These are phyloP conservation scores for Bipolaris gigantea DNA, from an alignment of 2,329 filamentous ascomycete species.

Conservation along the genomic window DNA sequence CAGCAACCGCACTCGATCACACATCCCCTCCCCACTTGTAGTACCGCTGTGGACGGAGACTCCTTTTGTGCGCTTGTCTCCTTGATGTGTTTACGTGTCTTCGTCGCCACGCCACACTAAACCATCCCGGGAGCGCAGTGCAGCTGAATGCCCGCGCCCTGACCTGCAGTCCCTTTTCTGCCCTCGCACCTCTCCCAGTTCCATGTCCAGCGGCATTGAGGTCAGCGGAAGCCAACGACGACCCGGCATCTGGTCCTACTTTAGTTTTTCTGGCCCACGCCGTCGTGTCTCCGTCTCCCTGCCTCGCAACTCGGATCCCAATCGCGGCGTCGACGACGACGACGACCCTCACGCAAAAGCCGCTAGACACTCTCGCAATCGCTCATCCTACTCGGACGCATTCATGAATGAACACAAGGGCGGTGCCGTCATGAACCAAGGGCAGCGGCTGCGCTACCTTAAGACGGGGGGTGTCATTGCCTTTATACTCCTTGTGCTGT, in stretches of 20 bases:
- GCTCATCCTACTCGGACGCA: slow-evolving; percentile 41
- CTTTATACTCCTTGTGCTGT: slow-evolving; percentile 60
- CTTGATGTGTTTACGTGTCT: not conserved
- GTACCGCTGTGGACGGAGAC: slow-evolving; percentile 7
- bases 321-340: slow-evolving; percentile 33
- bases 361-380: slow-evolving; percentile 46
- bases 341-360: slow-evolving; percentile 52
- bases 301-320: slow-evolving; percentile 45
- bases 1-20: slow-evolving; percentile 14
- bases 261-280: slow-evolving; percentile 54
- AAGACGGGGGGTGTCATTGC: slow-evolving; percentile 64
- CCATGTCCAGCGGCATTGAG: slow-evolving; percentile 60
- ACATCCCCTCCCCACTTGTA: not conserved
- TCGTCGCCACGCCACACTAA: slow-evolving; percentile 10
- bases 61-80: slow-evolving; percentile 14
- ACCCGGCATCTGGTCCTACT: slow-evolving; percentile 57
- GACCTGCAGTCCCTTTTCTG: slow-evolving; percentile 24
- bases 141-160: slow-evolving; percentile 26
- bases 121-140: slow-evolving; percentile 19
- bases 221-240: slow-evolving; percentile 47
- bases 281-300: slow-evolving; percentile 57
- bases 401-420: slow-evolving; percentile 51
- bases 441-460: slow-evolving; percentile 61
- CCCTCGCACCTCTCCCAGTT: slow-evolving; percentile 26
- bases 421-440: slow-evolving; percentile 62